Conservation (phyloP, 495 filamentous ascomycete species). For the Penicillium arizonense region DNA sequence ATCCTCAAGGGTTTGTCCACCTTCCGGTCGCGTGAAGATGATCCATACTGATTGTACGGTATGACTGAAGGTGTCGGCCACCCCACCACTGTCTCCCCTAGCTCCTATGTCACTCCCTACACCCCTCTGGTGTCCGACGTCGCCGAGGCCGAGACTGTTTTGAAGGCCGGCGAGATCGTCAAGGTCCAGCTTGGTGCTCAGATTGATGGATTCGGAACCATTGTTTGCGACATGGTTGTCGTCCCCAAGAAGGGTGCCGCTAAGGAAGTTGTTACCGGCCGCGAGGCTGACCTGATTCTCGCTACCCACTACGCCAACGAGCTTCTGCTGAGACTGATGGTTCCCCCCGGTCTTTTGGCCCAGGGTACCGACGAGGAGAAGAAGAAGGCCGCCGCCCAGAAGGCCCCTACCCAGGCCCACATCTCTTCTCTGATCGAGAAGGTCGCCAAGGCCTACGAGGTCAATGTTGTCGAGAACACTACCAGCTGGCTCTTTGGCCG, state of each 20-base stretch:
- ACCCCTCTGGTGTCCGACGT: conserved; percentile 83
- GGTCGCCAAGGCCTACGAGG: conserved; percentile 85
- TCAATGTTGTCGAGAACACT: conserved; percentile 93
- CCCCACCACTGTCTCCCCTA: conserved; percentile 93
- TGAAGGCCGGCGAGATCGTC: conserved; percentile 81
- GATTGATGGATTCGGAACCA: conserved; percentile 95
- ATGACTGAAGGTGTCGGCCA: conserved; percentile 71
- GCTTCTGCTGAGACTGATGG: conserved; percentile 83
- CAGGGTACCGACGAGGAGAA: conserved; percentile 90
- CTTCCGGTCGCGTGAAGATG: background rate
- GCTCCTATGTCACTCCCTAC: conserved; percentile 93
- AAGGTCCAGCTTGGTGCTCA: conserved; percentile 98
- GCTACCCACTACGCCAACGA: conserved; percentile 96
- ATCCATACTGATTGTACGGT: conserved; percentile 16
- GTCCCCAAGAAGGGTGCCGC: conserved; percentile 57
- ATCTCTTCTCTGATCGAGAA: conserved; percentile 88
- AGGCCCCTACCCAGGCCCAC: conserved; percentile 74
- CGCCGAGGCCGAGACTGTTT: conserved; percentile 71
- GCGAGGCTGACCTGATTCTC: conserved; percentile 80
- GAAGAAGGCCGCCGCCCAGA: conserved; percentile 80
- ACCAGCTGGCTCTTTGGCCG: conserved; percentile 93
- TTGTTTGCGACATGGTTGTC: conserved; percentile 90
- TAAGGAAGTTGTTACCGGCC: conserved; percentile 61
- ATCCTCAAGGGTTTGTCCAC: conserved; percentile 71
- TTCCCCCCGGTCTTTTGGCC: conserved; percentile 81